A percentile compares a stretch with the other conserved stretches of the same genome.
Conservation (phyloP, 2,329 filamentous ascomycete genomes). For the Monosporascus sp. region DNA sequence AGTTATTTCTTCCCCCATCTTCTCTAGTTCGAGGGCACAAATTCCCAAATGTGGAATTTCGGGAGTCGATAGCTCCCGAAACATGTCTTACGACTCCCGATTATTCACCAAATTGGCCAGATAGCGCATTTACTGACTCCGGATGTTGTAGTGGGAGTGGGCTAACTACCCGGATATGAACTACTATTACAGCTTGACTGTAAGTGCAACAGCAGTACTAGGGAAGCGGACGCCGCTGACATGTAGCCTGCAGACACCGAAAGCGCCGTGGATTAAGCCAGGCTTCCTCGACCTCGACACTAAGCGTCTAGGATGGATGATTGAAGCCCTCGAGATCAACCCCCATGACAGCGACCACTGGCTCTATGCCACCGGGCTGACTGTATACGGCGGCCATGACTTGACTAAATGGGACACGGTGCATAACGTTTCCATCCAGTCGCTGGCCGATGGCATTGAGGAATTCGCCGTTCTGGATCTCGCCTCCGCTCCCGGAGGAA, state of each 20-base stretch:
- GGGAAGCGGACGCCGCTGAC: constrained; percentile 2
- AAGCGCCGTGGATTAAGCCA: constrained; percentile 50
- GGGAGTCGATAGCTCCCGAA: no score
- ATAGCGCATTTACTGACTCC: no score
- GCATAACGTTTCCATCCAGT: constrained; percentile 44
- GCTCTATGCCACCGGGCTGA: constrained; percentile 56
- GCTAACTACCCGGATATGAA: constrained; percentile 38
- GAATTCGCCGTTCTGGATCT: constrained; percentile 47
- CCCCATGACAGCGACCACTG: constrained; percentile 55
- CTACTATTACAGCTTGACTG: constrained; percentile 41
- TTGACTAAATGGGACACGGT: constrained; percentile 49
- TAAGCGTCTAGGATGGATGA: constrained; percentile 56
- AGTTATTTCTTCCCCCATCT: no score
- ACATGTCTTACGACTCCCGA: no score
- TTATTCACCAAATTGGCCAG: no score
- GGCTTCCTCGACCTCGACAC: constrained; percentile 41
- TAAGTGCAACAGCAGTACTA: constrained; percentile 10
- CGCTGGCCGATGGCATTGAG: constrained; percentile 50
- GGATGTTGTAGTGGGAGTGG: no score
- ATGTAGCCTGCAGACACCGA: constrained; percentile 25
- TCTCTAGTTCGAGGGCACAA: no score
- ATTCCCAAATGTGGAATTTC: no score
- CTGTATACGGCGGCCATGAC: constrained; percentile 48
- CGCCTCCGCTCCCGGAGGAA: constrained; percentile 43
- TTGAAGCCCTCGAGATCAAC: constrained; percentile 53